Evolutionary conservation across 225 moss, liverwort and hornwort genomes (phyloP).

Genomic region (Marchantia polymorpha): DNA sequence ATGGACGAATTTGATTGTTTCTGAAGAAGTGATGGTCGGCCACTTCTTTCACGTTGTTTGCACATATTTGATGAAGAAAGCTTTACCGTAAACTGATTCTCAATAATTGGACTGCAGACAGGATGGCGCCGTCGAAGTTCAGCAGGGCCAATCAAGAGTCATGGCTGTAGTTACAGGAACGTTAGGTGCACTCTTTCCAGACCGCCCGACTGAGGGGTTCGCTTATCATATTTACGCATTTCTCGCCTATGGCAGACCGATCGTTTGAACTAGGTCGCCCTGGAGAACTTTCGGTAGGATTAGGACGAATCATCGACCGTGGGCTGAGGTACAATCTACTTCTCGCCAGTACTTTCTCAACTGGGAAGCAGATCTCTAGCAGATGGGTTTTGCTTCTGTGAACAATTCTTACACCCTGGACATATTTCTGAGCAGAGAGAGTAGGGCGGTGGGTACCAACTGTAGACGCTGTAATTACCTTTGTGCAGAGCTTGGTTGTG

Average conservation of each 20-base stretch:
- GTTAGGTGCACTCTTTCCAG: slow-evolving; percentile 67
- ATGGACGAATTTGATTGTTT: too few species aligned
- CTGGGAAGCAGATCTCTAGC: neutral
- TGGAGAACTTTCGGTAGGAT: slow-evolving; percentile 74
- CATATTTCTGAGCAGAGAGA: slow-evolving; percentile 52
- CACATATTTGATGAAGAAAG: too few species aligned
- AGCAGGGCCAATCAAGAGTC: slow-evolving; percentile 63
- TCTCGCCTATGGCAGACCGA: slow-evolving; percentile 86
- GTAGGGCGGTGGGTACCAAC: slow-evolving; percentile 86
- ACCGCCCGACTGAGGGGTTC: slow-evolving; percentile 81
- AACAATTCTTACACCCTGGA: neutral
- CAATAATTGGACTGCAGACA: slow-evolving; percentile 45
- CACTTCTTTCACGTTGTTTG: too few species aligned
- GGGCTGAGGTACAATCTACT: slow-evolving; percentile 55
- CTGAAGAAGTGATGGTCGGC: too few species aligned
- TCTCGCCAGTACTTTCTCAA: neutral
- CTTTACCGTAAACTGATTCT: neutral
- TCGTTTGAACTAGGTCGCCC: slow-evolving; percentile 73
- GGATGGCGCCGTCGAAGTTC: slow-evolving; percentile 80
- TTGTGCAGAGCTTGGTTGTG: too few species aligned
- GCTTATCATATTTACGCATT: slow-evolving; percentile 64
- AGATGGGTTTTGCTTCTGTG: neutral
- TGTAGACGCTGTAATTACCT: too few species aligned
- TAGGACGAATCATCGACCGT: slow-evolving; percentile 77
- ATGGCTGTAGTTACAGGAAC: slow-evolving; percentile 72